Conservation (phyloP, 2,329 filamentous ascomycete species). For the Ophiostoma fasciatum region DNA sequence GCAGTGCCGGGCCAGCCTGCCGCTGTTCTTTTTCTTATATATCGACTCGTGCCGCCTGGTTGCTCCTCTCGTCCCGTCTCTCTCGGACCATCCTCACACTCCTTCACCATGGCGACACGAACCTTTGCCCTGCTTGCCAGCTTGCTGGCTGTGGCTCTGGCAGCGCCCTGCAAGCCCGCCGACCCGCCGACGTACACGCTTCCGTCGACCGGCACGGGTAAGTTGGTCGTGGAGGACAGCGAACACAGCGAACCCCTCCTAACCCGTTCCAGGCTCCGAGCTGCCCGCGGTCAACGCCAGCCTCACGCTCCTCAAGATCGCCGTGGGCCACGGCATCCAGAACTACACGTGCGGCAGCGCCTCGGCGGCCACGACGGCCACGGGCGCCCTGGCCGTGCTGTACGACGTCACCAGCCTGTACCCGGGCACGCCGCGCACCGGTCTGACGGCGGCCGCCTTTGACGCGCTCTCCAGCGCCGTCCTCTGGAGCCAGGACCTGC, state of each 20-base stretch:
- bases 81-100: not conserved
- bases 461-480: constrained; percentile 23
- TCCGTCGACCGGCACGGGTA: constrained; percentile 22
- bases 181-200: constrained; percentile 4
- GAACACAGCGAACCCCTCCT: not conserved
- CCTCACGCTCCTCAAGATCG: constrained; percentile 43
- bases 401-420: constrained; percentile 42
- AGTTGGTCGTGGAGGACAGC: constrained; percentile 10
- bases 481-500: constrained; percentile 27
- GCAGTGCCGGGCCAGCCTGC: not conserved
- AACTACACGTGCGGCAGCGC: constrained; percentile 47
- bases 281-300: too few relatives aligned
- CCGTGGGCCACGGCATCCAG: constrained; percentile 49
- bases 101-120: constrained; percentile 7
- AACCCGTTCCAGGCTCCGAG: too few relatives aligned
- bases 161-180: constrained; percentile 12
- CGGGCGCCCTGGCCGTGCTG: constrained; percentile 43
- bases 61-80: not conserved
- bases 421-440: constrained; percentile 24
- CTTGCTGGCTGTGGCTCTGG: constrained; percentile 9
- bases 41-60: not conserved
- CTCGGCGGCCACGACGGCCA: constrained; percentile 19
- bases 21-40: constrained; percentile 1
- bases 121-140: constrained; percentile 5
- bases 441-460: constrained; percentile 26